Percentiles rank a stretch among this genome's conserved stretches.
These are phyloP conservation scores for Aspergillus ruber DNA, from an alignment of 2,329 filamentous ascomycete genomes.

Conservation along the genomic window DNA sequence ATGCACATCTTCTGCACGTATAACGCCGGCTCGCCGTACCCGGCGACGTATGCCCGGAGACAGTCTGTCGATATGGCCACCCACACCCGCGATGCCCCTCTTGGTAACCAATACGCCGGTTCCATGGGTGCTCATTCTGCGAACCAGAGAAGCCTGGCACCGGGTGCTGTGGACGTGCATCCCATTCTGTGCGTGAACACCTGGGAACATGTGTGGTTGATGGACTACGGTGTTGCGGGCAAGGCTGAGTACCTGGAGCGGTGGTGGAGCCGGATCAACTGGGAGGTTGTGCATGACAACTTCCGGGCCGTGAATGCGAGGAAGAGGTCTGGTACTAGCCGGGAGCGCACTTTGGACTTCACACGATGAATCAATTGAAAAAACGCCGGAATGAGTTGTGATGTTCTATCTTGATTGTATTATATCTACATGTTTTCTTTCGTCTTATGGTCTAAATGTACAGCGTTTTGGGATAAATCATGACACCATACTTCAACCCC, in stretches of 20 bases:
- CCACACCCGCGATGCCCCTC: conserved; percentile 25
- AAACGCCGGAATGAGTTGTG: neutral
- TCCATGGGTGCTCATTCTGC: conserved; percentile 28
- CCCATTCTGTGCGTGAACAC: conserved; percentile 89
- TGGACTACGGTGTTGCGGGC: conserved; percentile 69
- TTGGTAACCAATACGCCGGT: conserved; percentile 31
- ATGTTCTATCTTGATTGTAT: conserved; percentile 18
- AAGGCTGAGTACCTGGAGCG: conserved; percentile 69
- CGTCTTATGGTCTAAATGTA: conserved; percentile 15
- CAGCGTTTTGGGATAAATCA: conserved; percentile 10
- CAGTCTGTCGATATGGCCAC: conserved; percentile 48
- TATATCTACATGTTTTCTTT: conserved; percentile 18
- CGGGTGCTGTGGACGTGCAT: conserved; percentile 48
- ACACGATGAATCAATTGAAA: conserved; percentile 9
- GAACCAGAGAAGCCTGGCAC: conserved; percentile 32
- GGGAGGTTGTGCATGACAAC: conserved; percentile 61
- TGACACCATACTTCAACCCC: neutral
- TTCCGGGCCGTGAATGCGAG: conserved; percentile 28
- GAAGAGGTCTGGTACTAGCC: conserved; percentile 13
- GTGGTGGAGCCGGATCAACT: conserved; percentile 89
- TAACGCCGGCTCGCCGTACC: conserved; percentile 81
- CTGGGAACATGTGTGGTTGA: conserved; percentile 90
- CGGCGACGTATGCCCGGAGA: conserved; percentile 73
- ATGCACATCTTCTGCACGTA: conserved; percentile 77
- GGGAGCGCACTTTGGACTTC: conserved; percentile 21